Evolutionary conservation across 805 yeast genomes (phyloP), one percentile per base, ranked within the genome.

Genomic region (Yarrowia bubula): DNA sequence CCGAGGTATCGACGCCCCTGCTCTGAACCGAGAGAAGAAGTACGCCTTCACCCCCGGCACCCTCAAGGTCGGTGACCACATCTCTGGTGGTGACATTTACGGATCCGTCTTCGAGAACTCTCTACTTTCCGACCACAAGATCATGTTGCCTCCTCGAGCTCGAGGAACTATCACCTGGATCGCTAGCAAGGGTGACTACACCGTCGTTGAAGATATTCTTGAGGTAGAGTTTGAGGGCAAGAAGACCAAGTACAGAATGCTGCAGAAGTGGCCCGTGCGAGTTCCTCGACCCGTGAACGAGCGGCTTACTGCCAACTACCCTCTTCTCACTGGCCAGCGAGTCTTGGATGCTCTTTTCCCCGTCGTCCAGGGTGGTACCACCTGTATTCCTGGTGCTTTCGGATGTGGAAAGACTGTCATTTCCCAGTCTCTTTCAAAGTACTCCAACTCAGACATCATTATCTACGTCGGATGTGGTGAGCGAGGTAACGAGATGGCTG

Each of bases 331-430:
- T 17, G 99, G 99, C 74, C 99, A 95, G 83, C 90, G 99, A 84
- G 99, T 95, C 61, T 83, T 95, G 77, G 99, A 95, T 79, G 88
- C 99, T 35, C 84, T 95, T 70, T 95, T 95, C 84, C 99, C 99
- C 55, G 89, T 96, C 86, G 99, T 95, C 72, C 99, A 95, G 83
- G 99, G 99, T 81, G 99, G 99, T 82, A 95, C 99, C 43, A 95
- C 99, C 39, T 96, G 99, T 88, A 95, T 95, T 77, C 99, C 99
- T 53, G 99, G 99, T 80, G 99, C 99, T 69, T 95, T 95, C 73
- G 99, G 99, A 69, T 95, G 98, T 80, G 99, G 99, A 79, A 95
- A 92, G 77, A 93, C 99, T 11, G 99, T 93, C 73, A 93, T 93
- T 76, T 93, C 99, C 33, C 99, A 93, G 81, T 91, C 98, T 1